Conservation (phyloP, 768 basidiomycete genomes). For the Mycena haematopus region DNA sequence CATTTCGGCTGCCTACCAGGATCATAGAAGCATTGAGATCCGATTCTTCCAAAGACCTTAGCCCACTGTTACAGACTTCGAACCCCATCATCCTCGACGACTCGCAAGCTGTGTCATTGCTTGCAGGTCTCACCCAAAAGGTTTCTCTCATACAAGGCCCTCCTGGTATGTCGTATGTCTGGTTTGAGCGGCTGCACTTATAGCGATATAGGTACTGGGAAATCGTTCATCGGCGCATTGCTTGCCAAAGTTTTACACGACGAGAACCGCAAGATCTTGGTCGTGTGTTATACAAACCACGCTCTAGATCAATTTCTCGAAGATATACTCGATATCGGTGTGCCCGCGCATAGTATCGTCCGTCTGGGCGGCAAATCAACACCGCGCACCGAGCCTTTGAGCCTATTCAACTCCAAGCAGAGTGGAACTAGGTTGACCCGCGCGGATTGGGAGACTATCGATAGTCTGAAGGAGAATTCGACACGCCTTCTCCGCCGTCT, state of each 20-base stretch:
- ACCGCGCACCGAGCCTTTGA: constrained; percentile 49
- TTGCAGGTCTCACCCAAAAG: constrained; percentile 59
- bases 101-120: constrained; percentile 54
- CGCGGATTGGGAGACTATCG: constrained; percentile 49
- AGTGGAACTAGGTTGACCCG: constrained; percentile 34
- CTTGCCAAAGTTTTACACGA: constrained; percentile 66
- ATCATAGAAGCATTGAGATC: constrained; percentile 36
- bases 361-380: constrained; percentile 67
- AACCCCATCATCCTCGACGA: constrained; percentile 55
- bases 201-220: constrained; percentile 63
- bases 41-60: constrained; percentile 49
- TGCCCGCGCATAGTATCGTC: constrained; percentile 55
- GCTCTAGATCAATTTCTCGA: constrained; percentile 75
- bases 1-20: constrained; percentile 6
- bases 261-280: constrained; percentile 58
- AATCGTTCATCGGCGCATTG: constrained; percentile 75
- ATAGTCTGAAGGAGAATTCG: constrained; percentile 42
- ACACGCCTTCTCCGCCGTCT: constrained; percentile 32
- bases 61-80: constrained; percentile 41
- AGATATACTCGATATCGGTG: constrained; percentile 65
- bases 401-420: constrained; percentile 53
- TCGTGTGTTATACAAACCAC: constrained; percentile 79
- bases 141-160: constrained; percentile 75
- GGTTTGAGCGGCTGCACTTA: background rate
- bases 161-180: constrained; percentile 53